Conservation (phyloP, 2,329 filamentous ascomycete species). For the Alternaria infectoria region DNA sequence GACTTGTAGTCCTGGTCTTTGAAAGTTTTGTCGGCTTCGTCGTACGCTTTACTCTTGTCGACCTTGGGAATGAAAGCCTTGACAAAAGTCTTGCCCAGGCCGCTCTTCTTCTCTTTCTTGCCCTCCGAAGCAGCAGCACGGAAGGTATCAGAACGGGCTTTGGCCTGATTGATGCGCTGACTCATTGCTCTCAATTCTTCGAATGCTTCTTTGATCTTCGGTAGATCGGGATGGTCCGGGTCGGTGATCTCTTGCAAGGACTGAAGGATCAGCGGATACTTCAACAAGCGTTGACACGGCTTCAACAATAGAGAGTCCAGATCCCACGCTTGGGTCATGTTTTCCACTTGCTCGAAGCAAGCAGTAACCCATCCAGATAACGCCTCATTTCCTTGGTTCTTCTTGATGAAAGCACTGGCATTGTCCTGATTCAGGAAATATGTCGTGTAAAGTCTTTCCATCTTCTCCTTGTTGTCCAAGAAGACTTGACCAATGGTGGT, state of each 20-base stretch:
- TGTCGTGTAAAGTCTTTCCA: constrained; percentile 70
- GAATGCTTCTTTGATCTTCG: constrained; percentile 72
- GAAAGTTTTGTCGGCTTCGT: constrained; percentile 65
- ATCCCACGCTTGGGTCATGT: constrained; percentile 93
- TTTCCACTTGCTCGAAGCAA: constrained; percentile 89
- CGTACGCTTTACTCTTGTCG: constrained; percentile 79
- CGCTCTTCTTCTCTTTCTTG: constrained; percentile 44
- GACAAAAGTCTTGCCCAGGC: constrained; percentile 73
- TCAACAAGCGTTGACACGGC: constrained; percentile 91
- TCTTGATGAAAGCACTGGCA: constrained; percentile 67
- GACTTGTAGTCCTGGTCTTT: constrained; percentile 84
- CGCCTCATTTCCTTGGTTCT: constrained; percentile 61
- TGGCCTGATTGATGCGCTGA: constrained; percentile 85
- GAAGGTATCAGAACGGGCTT: constrained; percentile 91
- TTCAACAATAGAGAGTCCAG: constrained; percentile 96
- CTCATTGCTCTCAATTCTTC: constrained; percentile 70
- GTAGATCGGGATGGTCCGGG: constrained; percentile 80
- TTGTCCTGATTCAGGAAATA: constrained; percentile 70
- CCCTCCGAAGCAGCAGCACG: constrained; percentile 42
- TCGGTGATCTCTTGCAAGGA: constrained; percentile 82
- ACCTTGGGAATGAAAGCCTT: constrained; percentile 90
- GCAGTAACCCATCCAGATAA: constrained; percentile 85
- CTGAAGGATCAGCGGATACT: constrained; percentile 86
- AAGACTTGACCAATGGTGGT: constrained; percentile 68
- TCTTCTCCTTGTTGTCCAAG: constrained; percentile 59